Evolutionary conservation across 768 basidiomycete species (phyloP), one percentile per base, ranked within the genome.

Genomic region (Boletellus emodensis): DNA sequence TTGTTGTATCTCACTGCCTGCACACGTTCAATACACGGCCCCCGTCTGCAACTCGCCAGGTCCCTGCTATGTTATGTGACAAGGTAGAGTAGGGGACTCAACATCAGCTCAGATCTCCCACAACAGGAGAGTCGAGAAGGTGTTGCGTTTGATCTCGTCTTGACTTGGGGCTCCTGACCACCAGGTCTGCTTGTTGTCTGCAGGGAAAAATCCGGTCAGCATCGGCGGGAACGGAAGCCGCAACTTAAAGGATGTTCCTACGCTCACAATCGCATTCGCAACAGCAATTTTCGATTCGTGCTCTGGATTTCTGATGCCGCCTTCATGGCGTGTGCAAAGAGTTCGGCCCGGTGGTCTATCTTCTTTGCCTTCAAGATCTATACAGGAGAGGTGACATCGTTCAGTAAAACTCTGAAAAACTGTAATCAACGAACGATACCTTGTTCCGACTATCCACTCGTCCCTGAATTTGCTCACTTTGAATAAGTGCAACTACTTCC

Each of bases 381-480:
- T 14, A 30, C 26, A 33, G 22, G 6, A 36, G 24, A n/a, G 15
- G 15, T 35, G 35, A 10, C 4, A n/a, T 37, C 37, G 39, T 5
- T 10, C 9, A 18, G 43, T 2, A 2, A 1, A 9, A 5, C 10
- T 14, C 24, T 4, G 5, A 30, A 11, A 30, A 8, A 5, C 1
- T 13, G 20, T 6, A 10, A 28, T 28, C 32, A 8, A 35, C 6
- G n/a, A 4, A 32, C 10, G 56, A 68, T 42, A 86, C 90, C 78
- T 90, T 92, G 69, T 93, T 91, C 66, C 88, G 86, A 60, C 89
- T 87, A 64, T 97, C 94, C 15, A 96, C 84, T 10, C 91, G 76
- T 3, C 83, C 94, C 59, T 86, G 79, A 53, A 97, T 89, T 41
- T 80, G 75, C 1, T 90, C 88, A 1, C 74, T 72, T 63, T 86